Evolutionary conservation across 1,284 basidiomycete genomes (phyloP), one percentile per base, ranked within the genome.

Genomic region (Phenoliferia sp.): DNA sequence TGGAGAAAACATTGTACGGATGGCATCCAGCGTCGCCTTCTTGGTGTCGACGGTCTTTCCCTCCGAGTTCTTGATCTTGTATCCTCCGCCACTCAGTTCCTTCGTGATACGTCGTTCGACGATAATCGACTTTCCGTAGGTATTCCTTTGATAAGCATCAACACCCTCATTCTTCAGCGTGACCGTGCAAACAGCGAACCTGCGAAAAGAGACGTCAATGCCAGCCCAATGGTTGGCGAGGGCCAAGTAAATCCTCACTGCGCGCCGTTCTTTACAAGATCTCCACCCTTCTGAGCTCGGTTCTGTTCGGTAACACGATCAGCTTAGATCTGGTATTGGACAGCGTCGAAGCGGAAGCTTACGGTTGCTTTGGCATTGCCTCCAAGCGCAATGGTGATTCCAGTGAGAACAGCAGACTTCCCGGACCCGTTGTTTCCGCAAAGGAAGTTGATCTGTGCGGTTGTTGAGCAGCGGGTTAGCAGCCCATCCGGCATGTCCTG

Each of bases 401-500:
- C 96, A 10, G 95, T 94, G 36, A 99, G 83, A 50, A 97, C 88
- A 1, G 96, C 94, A 77, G 92, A 95, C 81, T 99, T 99, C 17
- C 96, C 94, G 79, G 92, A 76, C 54, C 84, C 83, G 74, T 85
- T 85, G 83, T 78, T 81, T 84, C 96, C 96, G 66, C 97, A 95
- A 72, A 99, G 89, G 77, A 99, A 98, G 81, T 99, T 98, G 77
- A 98, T 90, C 78, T 93, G 17, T 19, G 6, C 5, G 48, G 48
- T 91, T 22, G 48, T 5, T 6, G 9, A 26, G 9, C 22, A 7
- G 48, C 19, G 7, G 28, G 48, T 26, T 19, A 19, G 48, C 48
- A 12, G 39, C 22, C 39, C 22, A 12, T 12, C 39, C 22, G 39
- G 39, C 39, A 44, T 12, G 39, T 44, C 39, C 12, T 22, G 39